phyloP scores from a whole-genome alignment of 108 stramenopile species.

The Cyclotella atomus region DNA sequence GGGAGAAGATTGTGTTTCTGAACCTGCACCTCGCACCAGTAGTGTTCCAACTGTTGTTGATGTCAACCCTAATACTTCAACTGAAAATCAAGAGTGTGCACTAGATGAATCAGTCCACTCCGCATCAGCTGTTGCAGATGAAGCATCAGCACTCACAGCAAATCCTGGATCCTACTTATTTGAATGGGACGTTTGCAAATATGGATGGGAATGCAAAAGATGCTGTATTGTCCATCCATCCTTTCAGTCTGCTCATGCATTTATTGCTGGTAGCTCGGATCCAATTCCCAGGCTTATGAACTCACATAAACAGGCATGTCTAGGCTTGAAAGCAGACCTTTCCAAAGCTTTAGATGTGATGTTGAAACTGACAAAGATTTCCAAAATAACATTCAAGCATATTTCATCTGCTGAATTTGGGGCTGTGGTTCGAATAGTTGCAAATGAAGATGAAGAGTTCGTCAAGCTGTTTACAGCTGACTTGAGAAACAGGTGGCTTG shows the following conservation, averaged over 20 bases:
- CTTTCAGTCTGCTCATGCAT: constrained; percentile 14
- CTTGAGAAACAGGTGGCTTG: constrained; percentile 8
- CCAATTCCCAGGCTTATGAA: constrained; percentile 4
- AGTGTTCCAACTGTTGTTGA: constrained; percentile 8
- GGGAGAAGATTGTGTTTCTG: constrained; percentile 2
- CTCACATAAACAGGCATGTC: constrained; percentile 6
- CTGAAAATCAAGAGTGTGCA: neutral
- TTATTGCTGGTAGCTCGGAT: neutral
- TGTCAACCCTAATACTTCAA: neutral
- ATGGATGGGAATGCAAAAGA: constrained; percentile 15
- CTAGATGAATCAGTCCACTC: constrained; percentile 2
- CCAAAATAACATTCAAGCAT: constrained; percentile 6
- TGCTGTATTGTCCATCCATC: constrained; percentile 11
- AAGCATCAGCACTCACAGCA: neutral
- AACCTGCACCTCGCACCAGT: neutral
- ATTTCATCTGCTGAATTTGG: neutral
- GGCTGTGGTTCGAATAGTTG: neutral
- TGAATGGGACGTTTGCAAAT: neutral
- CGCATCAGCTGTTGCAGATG: neutral
- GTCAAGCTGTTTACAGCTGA: constrained; percentile 17
- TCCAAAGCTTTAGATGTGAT: neutral
- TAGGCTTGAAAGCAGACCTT: constrained; percentile 14
- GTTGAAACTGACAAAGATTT: neutral
- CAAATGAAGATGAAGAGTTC: constrained; percentile 8
- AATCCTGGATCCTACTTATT: neutral